phyloP scores from a whole-genome alignment of 768 basidiomycete species.

The Tulasnella sp. region DNA sequence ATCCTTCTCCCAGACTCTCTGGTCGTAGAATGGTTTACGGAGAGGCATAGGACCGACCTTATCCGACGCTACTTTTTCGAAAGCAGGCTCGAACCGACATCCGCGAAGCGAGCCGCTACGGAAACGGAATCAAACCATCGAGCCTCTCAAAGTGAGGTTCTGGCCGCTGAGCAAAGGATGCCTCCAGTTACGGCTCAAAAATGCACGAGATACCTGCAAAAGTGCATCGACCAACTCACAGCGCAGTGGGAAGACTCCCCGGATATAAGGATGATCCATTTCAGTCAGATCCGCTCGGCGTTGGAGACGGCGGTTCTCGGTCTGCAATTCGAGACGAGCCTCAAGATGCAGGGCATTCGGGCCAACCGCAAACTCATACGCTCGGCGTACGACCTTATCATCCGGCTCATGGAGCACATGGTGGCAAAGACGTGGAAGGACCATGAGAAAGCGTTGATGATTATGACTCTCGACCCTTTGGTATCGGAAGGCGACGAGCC shows the following conservation, averaged over 20 bases:
- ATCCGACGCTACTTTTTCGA: constrained; percentile 62
- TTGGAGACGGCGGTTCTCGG: constrained; percentile 59
- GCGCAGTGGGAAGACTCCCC: constrained; percentile 37
- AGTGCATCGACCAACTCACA: constrained; percentile 42
- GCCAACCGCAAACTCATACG: constrained; percentile 53
- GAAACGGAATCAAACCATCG: not conserved
- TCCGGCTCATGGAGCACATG: constrained; percentile 31
- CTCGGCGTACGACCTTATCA: constrained; percentile 43
- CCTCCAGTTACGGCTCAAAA: constrained; percentile 27
- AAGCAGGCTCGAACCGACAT: constrained; percentile 38
- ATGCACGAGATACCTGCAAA: constrained; percentile 50
- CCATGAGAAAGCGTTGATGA: constrained; percentile 51
- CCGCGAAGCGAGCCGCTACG: not conserved
- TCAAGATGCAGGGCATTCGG: constrained; percentile 52
- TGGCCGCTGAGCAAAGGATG: constrained; percentile 2
- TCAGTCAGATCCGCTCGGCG: constrained; percentile 51
- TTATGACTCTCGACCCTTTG: constrained; percentile 56
- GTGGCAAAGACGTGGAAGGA: constrained; percentile 39
- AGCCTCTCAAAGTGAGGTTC: not conserved
- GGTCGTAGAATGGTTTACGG: constrained; percentile 48
- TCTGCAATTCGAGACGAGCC: constrained; percentile 55
- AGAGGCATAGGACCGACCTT: constrained; percentile 42
- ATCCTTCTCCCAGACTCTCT: constrained; percentile 57
- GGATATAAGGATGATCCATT: constrained; percentile 29
- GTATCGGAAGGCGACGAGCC: constrained; percentile 30